Conservation (phyloP, 257 asterid species). For the Paraleonurus japonicus region DNA sequence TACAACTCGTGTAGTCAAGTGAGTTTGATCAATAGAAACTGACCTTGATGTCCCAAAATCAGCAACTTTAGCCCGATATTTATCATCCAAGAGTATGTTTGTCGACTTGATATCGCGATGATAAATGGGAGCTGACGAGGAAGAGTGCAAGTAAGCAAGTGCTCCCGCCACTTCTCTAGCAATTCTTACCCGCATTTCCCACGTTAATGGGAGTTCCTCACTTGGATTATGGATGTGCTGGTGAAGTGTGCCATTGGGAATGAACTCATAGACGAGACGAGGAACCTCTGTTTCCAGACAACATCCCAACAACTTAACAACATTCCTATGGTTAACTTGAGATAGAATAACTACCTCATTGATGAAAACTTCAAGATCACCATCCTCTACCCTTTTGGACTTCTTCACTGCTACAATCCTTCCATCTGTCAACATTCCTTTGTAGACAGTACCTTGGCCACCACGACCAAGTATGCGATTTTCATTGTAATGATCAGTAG, state of each 20-base stretch:
- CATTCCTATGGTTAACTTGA: slow-evolving; percentile 26
- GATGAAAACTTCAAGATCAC: slow-evolving; percentile 23
- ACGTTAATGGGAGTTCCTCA: slow-evolving; percentile 24
- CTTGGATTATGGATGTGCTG: slow-evolving; percentile 27
- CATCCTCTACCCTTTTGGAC: too few relatives aligned
- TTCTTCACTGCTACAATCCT: too few relatives aligned
- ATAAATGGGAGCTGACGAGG: slow-evolving; percentile 29
- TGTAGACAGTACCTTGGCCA: slow-evolving; percentile 9
- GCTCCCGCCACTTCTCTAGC: slow-evolving; percentile 36
- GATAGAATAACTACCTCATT: slow-evolving; percentile 32
- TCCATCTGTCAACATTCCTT: too few relatives aligned
- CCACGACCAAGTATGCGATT: slow-evolving; percentile 20
- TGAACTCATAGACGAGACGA: too few relatives aligned
- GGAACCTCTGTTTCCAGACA: slow-evolving; percentile 36
- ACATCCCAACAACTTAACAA: slow-evolving; percentile 29
- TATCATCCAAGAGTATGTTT: slow-evolving; percentile 38
- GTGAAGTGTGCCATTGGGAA: slow-evolving; percentile 30
- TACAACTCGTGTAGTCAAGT: slow-evolving; percentile 34
- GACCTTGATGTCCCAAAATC: slow-evolving; percentile 38
- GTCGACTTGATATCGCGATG: slow-evolving; percentile 34
- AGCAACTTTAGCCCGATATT: slow-evolving; percentile 29
- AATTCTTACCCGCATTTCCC: slow-evolving; percentile 33
- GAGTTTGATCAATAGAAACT: slow-evolving; percentile 31
- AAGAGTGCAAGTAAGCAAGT: slow-evolving; percentile 35
- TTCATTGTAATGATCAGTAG: slow-evolving; percentile 27